Evolutionary conservation across 2,329 filamentous ascomycete species (phyloP).

Genomic region (Coniosporium tulheliwenetii): DNA sequence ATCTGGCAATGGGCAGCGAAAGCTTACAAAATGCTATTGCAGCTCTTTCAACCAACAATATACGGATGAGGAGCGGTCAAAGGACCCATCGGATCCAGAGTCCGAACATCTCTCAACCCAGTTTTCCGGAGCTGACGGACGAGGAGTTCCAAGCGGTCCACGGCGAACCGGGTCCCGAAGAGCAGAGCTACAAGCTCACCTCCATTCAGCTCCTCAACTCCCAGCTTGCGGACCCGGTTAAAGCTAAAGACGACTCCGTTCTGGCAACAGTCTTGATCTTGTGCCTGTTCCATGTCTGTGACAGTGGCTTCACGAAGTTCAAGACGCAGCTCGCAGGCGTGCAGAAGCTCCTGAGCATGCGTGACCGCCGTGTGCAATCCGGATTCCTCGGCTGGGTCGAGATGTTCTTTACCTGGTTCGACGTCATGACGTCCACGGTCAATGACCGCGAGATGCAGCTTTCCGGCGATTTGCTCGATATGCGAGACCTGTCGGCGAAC

Average conservation of each 20-base stretch:
- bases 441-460: slow-evolving; percentile 85
- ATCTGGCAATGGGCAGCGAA: slow-evolving; percentile 59
- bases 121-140: not conserved
- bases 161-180: slow-evolving; percentile 51
- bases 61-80: slow-evolving; percentile 66
- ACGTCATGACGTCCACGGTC: slow-evolving; percentile 80
- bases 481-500: slow-evolving; percentile 47
- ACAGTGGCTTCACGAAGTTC: slow-evolving; percentile 85
- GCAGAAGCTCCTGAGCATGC: slow-evolving; percentile 71
- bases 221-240: slow-evolving; percentile 61
- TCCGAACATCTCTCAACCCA: not conserved
- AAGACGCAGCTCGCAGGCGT: slow-evolving; percentile 87
- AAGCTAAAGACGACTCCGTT: slow-evolving; percentile 71
- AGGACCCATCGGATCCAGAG: slow-evolving; percentile 19
- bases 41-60: slow-evolving; percentile 73
- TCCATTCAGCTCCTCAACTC: slow-evolving; percentile 73
- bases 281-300: slow-evolving; percentile 85
- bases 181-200: slow-evolving; percentile 70
- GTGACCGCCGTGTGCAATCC: slow-evolving; percentile 43
- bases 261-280: slow-evolving; percentile 75
- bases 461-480: slow-evolving; percentile 44
- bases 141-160: slow-evolving; percentile 10
- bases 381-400: slow-evolving; percentile 79
- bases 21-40: slow-evolving; percentile 88
- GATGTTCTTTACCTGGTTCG: slow-evolving; percentile 85